Percentiles rank a stretch among this genome's conserved stretches.
Evolutionary conservation across 257 asterid genomes (phyloP).

Genomic region (Knoxia roxburghii): DNA sequence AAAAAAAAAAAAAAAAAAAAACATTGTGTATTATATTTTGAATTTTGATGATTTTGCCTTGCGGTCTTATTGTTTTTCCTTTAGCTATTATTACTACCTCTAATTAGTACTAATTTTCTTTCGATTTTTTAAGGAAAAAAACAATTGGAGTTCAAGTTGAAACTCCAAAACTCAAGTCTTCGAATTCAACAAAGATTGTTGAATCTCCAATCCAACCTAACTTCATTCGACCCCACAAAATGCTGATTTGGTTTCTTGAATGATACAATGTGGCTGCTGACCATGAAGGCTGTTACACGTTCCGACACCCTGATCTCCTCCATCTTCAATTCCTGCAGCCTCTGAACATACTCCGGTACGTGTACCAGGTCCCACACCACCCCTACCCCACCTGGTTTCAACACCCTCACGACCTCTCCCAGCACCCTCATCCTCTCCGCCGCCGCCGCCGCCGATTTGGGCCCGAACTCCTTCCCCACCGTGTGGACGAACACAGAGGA

Average conservation of each 20-base stretch:
- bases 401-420: conserved; percentile 79
- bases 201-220: conserved; percentile 90
- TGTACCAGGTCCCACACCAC: conserved; percentile 95
- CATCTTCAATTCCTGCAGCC: conserved; percentile 72
- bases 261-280: conserved; percentile 71
- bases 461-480: conserved; percentile 86
- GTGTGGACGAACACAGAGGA: conserved; percentile 85
- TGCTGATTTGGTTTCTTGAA: conserved; percentile 87
- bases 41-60: conserved; percentile 1
- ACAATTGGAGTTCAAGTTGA: too few species aligned
- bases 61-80: conserved; percentile 5
- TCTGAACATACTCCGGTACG: conserved; percentile 75
- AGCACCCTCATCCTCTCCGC: conserved; percentile 86
- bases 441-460: conserved; percentile 69
- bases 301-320: conserved; percentile 87
- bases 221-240: conserved; percentile 63
- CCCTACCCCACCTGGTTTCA: conserved; percentile 77
- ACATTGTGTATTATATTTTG: too few species aligned
- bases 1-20: not conserved
- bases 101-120: conserved; percentile 9
- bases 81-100: not conserved
- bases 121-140: not conserved
- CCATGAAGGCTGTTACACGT: conserved; percentile 91
- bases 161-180: too few species aligned
- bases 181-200: conserved; percentile 62